Evolutionary conservation across 2,329 filamentous ascomycete genomes (phyloP).

Genomic region (Hansfordia pulvinata): DNA sequence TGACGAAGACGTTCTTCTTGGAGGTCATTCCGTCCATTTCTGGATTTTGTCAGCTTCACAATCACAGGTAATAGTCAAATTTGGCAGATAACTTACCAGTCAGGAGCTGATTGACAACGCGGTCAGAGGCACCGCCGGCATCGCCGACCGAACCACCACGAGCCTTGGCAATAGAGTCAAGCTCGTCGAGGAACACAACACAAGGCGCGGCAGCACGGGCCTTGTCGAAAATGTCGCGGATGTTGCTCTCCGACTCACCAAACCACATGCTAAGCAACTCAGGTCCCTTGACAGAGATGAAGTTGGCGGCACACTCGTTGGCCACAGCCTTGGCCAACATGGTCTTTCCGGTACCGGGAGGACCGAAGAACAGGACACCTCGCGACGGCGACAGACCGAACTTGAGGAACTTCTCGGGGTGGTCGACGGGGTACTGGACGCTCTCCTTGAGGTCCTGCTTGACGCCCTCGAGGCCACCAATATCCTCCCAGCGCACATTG

Average conservation of each 20-base stretch:
- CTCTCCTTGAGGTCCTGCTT: slow-evolving; percentile 99
- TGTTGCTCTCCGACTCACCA: slow-evolving; percentile 99
- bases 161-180: slow-evolving; percentile 98
- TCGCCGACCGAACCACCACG: slow-evolving; percentile 94
- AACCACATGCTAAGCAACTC: slow-evolving; percentile 99
- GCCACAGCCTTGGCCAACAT: slow-evolving; percentile 98
- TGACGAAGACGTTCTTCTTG: slow-evolving; percentile 99
- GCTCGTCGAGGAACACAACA: slow-evolving; percentile 95
- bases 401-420: slow-evolving; percentile 99
- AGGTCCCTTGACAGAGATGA: slow-evolving; percentile 98
- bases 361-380: slow-evolving; percentile 97
- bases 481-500: slow-evolving; percentile 99
- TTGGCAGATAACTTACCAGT: slow-evolving; percentile 53
- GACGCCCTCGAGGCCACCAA: slow-evolving; percentile 94
- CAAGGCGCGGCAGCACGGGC: slow-evolving; percentile 94
- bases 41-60: slow-evolving; percentile 21
- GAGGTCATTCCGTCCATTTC: slow-evolving; percentile 99
- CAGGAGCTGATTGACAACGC: slow-evolving; percentile 98
- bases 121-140: slow-evolving; percentile 94
- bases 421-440: slow-evolving; percentile 97
- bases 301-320: slow-evolving; percentile 98
- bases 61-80: not conserved
- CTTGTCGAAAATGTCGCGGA: slow-evolving; percentile 99
- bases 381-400: slow-evolving; percentile 96
- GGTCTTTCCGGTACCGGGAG: slow-evolving; percentile 99